Conservation (phyloP, 164 flowering plant species). For the Euptelea pleiosperma region DNA sequence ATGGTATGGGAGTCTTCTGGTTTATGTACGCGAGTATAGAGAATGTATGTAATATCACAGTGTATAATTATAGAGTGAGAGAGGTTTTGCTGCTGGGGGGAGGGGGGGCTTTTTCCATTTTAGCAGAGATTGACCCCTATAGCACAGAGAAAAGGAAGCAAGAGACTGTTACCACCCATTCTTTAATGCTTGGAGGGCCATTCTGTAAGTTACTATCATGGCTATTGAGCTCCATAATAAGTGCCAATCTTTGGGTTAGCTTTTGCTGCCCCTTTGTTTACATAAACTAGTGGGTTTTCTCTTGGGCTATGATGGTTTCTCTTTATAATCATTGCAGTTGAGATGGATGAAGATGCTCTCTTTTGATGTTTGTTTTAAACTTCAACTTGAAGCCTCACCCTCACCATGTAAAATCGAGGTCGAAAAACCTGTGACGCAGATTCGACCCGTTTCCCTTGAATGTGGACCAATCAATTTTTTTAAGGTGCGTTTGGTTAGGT, state of each 20-base stretch:
- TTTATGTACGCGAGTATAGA: conserved; percentile 13
- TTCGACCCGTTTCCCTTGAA: background rate
- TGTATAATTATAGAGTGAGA: conserved; percentile 16
- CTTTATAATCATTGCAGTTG: conserved; percentile 4
- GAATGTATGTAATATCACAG: conserved; percentile 10
- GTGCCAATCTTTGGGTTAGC: conserved; percentile 1
- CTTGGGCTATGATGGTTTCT: too few relatives aligned
- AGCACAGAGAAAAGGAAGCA: conserved; percentile 14
- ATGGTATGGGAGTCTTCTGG: too few relatives aligned
- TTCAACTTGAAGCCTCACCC: conserved; percentile 20
- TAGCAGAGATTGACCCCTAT: conserved; percentile 20
- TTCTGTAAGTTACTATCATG: conserved; percentile 25
- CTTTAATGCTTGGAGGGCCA: conserved; percentile 31
- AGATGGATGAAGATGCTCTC: conserved; percentile 3
- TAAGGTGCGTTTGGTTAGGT: too few relatives aligned
- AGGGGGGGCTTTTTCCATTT: conserved; percentile 30
- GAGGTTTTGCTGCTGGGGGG: conserved; percentile 14
- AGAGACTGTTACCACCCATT: conserved; percentile 20
- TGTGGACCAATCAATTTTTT: too few relatives aligned
- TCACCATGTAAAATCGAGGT: background rate
- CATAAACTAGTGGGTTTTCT: background rate
- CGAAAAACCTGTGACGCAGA: background rate
- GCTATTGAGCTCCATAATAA: conserved; percentile 20
- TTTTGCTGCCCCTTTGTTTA: conserved; percentile 5
- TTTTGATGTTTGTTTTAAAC: conserved; percentile 12